A percentile compares a stretch with the other conserved stretches of the same genome.
Evolutionary conservation across 495 filamentous ascomycete genomes (phyloP).

Genomic region (Trichodelitschia bisporula): DNA sequence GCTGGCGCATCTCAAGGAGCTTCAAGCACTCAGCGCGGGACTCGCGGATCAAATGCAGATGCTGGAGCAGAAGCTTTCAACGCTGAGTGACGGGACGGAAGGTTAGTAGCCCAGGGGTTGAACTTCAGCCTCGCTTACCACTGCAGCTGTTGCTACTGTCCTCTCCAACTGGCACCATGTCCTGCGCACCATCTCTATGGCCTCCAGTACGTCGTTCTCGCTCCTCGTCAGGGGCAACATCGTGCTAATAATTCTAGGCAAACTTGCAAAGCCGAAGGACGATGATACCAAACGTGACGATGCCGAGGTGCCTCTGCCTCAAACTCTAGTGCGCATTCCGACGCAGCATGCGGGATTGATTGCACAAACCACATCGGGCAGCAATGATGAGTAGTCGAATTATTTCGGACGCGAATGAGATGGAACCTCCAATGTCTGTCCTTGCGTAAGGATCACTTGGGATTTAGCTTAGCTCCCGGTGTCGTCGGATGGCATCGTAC

Average conservation of each 20-base stretch:
- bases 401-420: no score
- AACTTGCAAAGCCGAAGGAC: slow-evolving; percentile 34
- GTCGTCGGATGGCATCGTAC: no score
- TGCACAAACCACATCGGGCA: slow-evolving; percentile 6
- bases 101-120: no score
- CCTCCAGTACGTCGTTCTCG: slow-evolving; percentile 38
- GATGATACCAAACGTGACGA: slow-evolving; percentile 17
- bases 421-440: no score
- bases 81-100: slow-evolving; percentile 81
- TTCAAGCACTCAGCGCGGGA: slow-evolving; percentile 69
- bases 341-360: slow-evolving; percentile 26
- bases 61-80: slow-evolving; percentile 66
- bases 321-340: slow-evolving; percentile 62
- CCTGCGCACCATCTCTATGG: slow-evolving; percentile 79
- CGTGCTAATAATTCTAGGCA: slow-evolving; percentile 16
- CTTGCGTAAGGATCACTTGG: no score
- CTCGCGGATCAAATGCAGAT: slow-evolving; percentile 79
- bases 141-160: slow-evolving; percentile 66
- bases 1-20: slow-evolving; percentile 64
- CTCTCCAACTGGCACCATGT: slow-evolving; percentile 94
- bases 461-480: no score
- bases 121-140: no score
- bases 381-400: slow-evolving; percentile 7
- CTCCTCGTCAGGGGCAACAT: slow-evolving; percentile 2
- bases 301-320: slow-evolving; percentile 32